Evolutionary conservation across 495 filamentous ascomycete genomes (phyloP).

Genomic region (Penicillium lividum): DNA sequence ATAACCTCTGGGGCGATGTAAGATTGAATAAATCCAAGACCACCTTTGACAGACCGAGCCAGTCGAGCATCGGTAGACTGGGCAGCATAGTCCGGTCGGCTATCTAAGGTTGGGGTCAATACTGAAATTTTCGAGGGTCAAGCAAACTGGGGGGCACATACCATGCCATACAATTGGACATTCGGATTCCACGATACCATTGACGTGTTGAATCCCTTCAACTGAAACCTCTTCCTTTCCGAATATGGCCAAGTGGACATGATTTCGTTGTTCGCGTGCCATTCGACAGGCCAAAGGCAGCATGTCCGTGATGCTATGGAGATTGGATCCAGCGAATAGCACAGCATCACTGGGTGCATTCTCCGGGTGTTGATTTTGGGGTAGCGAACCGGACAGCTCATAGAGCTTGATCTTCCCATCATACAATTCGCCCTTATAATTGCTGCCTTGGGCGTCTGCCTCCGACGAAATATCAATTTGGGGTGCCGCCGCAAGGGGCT

Average conservation of each 20-base stretch:
- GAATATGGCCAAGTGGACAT: constrained; percentile 57
- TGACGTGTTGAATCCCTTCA: constrained; percentile 50
- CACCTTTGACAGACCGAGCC: constrained; percentile 47
- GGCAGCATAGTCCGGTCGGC: constrained; percentile 47
- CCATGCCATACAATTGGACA: constrained; percentile 59
- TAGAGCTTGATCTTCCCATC: constrained; percentile 59
- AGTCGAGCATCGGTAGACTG: constrained; percentile 53
- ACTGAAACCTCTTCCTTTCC: constrained; percentile 56
- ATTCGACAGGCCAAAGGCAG: constrained; percentile 58
- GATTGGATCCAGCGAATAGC: constrained; percentile 52
- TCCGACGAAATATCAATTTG: constrained; percentile 18
- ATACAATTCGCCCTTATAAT: constrained; percentile 36
- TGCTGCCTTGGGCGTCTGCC: constrained; percentile 21
- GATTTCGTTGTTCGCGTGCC: constrained; percentile 43
- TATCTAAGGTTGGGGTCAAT: constrained; percentile 40
- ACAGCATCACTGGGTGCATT: constrained; percentile 38
- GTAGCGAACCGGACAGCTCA: constrained; percentile 51
- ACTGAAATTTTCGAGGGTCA: background rate
- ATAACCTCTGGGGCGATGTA: constrained; percentile 53
- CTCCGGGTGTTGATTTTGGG: constrained; percentile 33
- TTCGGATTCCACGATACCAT: constrained; percentile 43
- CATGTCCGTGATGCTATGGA: constrained; percentile 52
- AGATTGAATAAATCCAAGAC: constrained; percentile 44
- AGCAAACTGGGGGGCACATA: constrained; percentile 20
- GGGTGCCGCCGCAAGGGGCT: constrained; percentile 9